Evolutionary conservation across 768 basidiomycete genomes (phyloP), one percentile per base, ranked within the genome.

Genomic region (Mycena vitilis): DNA sequence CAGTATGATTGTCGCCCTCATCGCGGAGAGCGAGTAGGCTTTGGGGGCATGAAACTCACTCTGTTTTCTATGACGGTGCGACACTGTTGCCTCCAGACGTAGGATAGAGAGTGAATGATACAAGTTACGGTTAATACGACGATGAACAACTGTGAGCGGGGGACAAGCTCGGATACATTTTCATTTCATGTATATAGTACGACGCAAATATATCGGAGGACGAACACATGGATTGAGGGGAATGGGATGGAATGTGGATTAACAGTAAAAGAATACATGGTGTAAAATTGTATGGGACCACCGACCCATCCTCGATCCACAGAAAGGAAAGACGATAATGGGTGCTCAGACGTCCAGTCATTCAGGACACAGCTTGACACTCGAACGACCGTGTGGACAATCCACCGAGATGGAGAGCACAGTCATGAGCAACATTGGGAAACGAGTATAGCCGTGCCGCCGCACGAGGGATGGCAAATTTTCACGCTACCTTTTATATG

Each of bases 361-460:
- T 72, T 94, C 92, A 85, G 82, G 83, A 83, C 93, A 91, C 91
- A 86, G 85, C 90, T 84, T 93, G 93, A 94, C 93, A 93, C 93
- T 94, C 93, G 78, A 93, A 94, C 91, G 78, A 84, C 90, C 85
- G 88, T 90, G 84, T 91, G 76, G 75, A 80, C 75, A 74, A 73
- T 69, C 79, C 75, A 74, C 48, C 53, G 37, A 77, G 67, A 76
- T 69, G 74, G 76, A 72, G 71, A 78, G 82, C 78, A 85, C 89
- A 82, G 87, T 84, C 83, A 92, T 90, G 93, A 94, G 93, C 93
- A 94, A 94, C 93, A 92, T 87, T 87, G 92, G 93, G 90, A 91
- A 91, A 78, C 60, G 77, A 78, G 30, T 73, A 84, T 86, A 85
- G 88, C 88, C 89, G 90, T 89, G 93, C 84, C 83, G 93, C 93